phyloP scores from a whole-genome alignment of 2,329 filamentous ascomycete species.

The Pseudonectria buxi region DNA sequence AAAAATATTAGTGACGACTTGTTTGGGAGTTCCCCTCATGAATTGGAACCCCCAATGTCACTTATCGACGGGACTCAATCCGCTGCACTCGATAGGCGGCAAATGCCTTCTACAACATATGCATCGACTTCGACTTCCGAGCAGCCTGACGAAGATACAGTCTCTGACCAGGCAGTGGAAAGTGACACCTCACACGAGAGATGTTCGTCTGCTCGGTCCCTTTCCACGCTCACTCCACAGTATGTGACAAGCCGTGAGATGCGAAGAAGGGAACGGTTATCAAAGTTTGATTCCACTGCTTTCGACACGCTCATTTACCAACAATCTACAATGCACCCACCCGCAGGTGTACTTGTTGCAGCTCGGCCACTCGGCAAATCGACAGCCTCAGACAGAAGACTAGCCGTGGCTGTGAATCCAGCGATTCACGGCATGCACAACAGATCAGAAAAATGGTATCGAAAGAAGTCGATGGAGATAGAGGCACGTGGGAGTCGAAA shows the following conservation, averaged over 20 bases:
- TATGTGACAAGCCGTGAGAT: constrained; percentile 3
- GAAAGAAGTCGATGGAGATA: constrained; percentile 44
- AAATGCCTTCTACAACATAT: too few species aligned
- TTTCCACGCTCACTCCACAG: neutral
- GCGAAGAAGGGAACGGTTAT: constrained; percentile 5
- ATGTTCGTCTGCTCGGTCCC: neutral
- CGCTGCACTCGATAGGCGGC: too few species aligned
- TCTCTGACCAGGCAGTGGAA: neutral
- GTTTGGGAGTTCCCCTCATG: too few species aligned
- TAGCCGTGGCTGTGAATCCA: constrained; percentile 44
- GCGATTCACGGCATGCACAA: constrained; percentile 40
- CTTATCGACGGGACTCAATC: too few species aligned
- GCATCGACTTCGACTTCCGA: too few species aligned
- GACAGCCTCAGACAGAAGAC: constrained; percentile 20
- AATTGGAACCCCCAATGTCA: too few species aligned
- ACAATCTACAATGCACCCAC: constrained; percentile 22
- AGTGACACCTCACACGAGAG: constrained; percentile 5
- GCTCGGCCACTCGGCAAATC: constrained; percentile 3
- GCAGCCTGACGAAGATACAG: too few species aligned
- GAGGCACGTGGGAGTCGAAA: constrained; percentile 42
- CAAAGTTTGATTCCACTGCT: constrained; percentile 17
- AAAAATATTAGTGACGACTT: too few species aligned
- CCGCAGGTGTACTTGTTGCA: constrained; percentile 13
- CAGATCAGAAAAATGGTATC: constrained; percentile 39
- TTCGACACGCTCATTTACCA: constrained; percentile 36